A percentile compares a stretch with the other conserved stretches of the same genome.
These are phyloP conservation scores for Mychonastes homosphaera DNA, from an alignment of 139 green algal genomes.

Conservation along the genomic window DNA sequence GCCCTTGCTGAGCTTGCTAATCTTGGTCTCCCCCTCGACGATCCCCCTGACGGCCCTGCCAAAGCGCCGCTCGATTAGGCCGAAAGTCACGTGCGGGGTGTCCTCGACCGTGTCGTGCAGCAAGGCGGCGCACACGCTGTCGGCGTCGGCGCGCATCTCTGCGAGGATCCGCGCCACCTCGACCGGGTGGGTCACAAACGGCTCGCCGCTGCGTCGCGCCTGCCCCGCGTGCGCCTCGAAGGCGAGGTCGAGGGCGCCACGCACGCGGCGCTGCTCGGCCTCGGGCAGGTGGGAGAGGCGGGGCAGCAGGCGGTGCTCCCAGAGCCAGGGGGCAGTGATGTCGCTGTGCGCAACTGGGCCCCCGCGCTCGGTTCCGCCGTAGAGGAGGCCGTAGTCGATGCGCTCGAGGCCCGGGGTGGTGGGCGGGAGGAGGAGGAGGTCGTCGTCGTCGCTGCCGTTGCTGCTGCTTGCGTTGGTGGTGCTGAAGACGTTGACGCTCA, in stretches of 20 bases:
- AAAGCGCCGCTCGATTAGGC: slow-evolving; percentile 62
- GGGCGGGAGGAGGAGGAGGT: no score
- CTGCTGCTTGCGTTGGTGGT: no score
- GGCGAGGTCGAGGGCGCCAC: slow-evolving; percentile 50
- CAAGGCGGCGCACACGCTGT: slow-evolving; percentile 62
- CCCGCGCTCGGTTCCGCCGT: not conserved
- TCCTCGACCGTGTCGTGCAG: slow-evolving; percentile 91
- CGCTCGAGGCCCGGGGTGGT: no score
- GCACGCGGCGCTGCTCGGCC: slow-evolving; percentile 26
- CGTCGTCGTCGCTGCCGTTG: no score
- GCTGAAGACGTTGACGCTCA: no score
- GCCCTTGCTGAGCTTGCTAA: slow-evolving; percentile 42
- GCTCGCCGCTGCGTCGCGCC: slow-evolving; percentile 69
- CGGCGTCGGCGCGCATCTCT: slow-evolving; percentile 57
- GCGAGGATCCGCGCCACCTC: slow-evolving; percentile 69
- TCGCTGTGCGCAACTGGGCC: not conserved
- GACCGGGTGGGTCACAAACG: slow-evolving; percentile 85
- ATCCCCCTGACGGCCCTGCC: slow-evolving; percentile 59
- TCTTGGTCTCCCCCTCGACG: slow-evolving; percentile 86
- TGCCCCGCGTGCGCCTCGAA: slow-evolving; percentile 66
- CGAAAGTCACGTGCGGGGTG: slow-evolving; percentile 63
- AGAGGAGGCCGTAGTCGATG: not conserved
- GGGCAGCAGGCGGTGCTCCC: slow-evolving; percentile 37
- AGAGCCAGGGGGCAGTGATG: slow-evolving; percentile 47
- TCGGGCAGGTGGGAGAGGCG: slow-evolving; percentile 43